Conservation (phyloP, 257 asterid species). For the Scutellaria barbata region DNA sequence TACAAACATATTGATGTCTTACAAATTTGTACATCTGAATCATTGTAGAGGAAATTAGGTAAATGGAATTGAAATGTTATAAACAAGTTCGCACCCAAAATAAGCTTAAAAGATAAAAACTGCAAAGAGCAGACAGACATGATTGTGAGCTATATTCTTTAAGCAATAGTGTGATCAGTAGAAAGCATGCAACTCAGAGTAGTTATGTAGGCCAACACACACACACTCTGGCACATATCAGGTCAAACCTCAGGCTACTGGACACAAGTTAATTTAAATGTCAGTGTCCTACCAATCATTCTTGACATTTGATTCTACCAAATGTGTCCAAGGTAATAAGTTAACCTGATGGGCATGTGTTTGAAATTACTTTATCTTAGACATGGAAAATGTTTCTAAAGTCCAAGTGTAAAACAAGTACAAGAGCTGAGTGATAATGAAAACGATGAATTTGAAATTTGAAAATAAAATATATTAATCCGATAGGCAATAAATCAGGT, state of each 20-base stretch:
- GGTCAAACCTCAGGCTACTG: background rate
- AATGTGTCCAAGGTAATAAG: background rate
- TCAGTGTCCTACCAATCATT: background rate
- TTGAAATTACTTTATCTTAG: background rate
- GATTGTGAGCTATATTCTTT: background rate
- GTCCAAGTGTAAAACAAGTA: background rate
- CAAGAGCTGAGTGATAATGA: background rate
- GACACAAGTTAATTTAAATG: slow-evolving; percentile 4
- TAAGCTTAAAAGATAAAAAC: background rate
- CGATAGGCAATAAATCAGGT: background rate
- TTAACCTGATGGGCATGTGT: background rate
- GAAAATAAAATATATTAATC: slow-evolving; percentile 7
- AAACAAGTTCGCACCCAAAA: background rate
- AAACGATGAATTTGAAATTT: too few relatives aligned
- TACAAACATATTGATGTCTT: background rate
- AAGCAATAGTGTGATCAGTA: background rate
- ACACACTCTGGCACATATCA: background rate
- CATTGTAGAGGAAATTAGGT: background rate
- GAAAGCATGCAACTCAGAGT: background rate
- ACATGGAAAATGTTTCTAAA: slow-evolving; percentile 5
- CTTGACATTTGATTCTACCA: slow-evolving; percentile 14
- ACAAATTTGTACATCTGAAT: background rate
- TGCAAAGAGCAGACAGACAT: background rate
- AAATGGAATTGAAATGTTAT: background rate
- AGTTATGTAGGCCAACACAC: background rate